Conservation (phyloP, 2,329 filamentous ascomycete genomes). For the Intubia oerlemansii region DNA sequence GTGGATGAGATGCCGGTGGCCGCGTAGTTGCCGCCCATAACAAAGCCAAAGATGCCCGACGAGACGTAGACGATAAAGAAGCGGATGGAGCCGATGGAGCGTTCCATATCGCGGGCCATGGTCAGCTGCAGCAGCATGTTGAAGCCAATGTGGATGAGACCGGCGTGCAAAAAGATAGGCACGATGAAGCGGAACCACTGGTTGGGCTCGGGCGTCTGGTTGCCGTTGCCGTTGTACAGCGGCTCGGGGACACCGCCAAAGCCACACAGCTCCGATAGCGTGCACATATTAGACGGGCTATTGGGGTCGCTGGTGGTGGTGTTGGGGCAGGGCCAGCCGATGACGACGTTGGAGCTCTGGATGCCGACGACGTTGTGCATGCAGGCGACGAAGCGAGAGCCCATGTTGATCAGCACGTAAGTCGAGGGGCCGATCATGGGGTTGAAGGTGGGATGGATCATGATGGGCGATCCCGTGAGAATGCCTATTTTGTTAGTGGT, state of each 20-base stretch:
- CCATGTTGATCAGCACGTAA: constrained; percentile 90
- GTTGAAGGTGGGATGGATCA: constrained; percentile 73
- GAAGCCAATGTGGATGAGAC: constrained; percentile 85
- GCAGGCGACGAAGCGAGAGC: constrained; percentile 75
- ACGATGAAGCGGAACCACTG: constrained; percentile 96
- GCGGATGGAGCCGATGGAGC: constrained; percentile 67
- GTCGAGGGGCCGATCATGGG: constrained; percentile 91
- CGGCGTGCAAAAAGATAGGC: constrained; percentile 89
- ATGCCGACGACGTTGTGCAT: constrained; percentile 67
- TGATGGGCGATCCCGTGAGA: constrained; percentile 51
- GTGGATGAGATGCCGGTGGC: constrained; percentile 62
- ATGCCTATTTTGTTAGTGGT: constrained; percentile 4
- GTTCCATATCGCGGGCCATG: constrained; percentile 81
- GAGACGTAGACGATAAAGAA: constrained; percentile 81
- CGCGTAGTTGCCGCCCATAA: constrained; percentile 86
- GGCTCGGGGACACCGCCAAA: constrained; percentile 59
- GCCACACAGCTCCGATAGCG: constrained; percentile 63
- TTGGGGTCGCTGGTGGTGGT: constrained; percentile 37
- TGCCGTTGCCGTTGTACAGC: constrained; percentile 26
- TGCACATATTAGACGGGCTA: constrained; percentile 34
- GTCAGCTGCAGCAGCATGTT: constrained; percentile 85
- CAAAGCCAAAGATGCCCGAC: constrained; percentile 86
- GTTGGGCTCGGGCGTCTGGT: constrained; percentile 44
- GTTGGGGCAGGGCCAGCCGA: constrained; percentile 65
- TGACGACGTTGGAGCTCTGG: constrained; percentile 25